Base-by-base conservation (phyloP, 2,329 filamentous ascomycete species). In the Clonostachys rosea region DNA sequence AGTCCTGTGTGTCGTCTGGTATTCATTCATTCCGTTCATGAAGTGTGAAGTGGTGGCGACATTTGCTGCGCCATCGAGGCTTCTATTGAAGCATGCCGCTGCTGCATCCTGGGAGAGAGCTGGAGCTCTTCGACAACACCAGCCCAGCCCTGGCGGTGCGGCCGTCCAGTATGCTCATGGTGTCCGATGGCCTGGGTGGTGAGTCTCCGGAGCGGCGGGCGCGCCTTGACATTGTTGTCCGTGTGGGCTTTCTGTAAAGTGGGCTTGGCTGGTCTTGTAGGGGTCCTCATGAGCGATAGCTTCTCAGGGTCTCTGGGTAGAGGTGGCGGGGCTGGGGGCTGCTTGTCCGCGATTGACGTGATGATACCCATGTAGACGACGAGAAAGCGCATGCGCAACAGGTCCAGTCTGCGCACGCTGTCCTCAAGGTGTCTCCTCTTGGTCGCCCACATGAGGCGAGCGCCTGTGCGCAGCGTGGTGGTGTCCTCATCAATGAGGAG, bases 351-450 rank as follows among this genome's bases (percentile, higher is more conserved):
- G 42, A 57, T 56, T 45, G 63, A 63, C 35, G 66, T 60, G 46
- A 84, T 70, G 50, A 83, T 74, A 52, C 80, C 77, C 77, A 85
- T 78, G 61, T 83, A 83, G 36, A 83, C 71, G 35, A 84, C 79
- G 34, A 85, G 64, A 58, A 85, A 84, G 50, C 81, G 75, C 78
- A 83, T 83, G 59, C 81, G 73, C 58, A 85, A 60, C 56, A 84
- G 63, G 54, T 85, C 82, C 39, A 85, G 66, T 42, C 80, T 70
- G 47, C 77, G 73, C 46, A 84, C 67, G 45, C 77, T 73, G 53
- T 81, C 78, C 59, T 83, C 77, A 44, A 86, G 65, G 45, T 70
- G 68, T 44, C 61, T 63, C 54, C 78, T 73, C 57, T 76, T 76
- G 49, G 67, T 67, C 5, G 76, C 79, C 82, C 82, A 86, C 24